Base-by-base conservation (phyloP, 2,329 filamentous ascomycete species). In the Aspergillus aculeatinus region DNA sequence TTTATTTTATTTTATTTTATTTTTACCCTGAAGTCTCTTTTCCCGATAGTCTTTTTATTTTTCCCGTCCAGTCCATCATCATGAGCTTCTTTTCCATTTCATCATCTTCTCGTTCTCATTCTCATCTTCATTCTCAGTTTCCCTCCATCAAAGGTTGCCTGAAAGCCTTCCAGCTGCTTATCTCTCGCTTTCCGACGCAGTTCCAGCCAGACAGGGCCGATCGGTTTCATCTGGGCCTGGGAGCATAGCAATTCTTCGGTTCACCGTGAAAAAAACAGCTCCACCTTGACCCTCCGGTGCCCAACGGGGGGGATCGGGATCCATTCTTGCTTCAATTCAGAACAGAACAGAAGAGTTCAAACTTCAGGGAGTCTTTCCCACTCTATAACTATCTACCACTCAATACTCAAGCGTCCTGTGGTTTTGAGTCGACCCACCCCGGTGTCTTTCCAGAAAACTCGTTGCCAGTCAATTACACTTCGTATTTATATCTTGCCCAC, bases 401-500 rank as follows among this genome's bases (percentile, higher is more conserved):
- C 27, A 27, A 11, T 52, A 19, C 57, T 55, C 53, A 51, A 44
- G 58, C 54, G 47, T 51, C 39, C 52, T 39, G 31, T 48, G 48
- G 56, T 57, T 44, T 44, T 51, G 23, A 27, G 25, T 47, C 27
- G 35, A 27, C 51, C 62, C 59, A 60, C 63, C 48, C 48, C 49
- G 48, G 56, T 57, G 55, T 56, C 60, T 60, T 64, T 62, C 58
- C 57, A 61, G 58, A 62, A 29, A 60, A 44, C 52, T 55, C 53
- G 39, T 51, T 59, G 33, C 47, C 53, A 44, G 29, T 23, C 55
- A 54, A 53, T 56, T 53, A 54, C 58, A 51, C 35, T 60, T 59
- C 59, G 58, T 55, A 63, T 65, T 62, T 67, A 65, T 65, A 65
- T 63, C 60, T 52, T 57, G 39, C 50, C 21, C 44, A 25, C 19